Percentiles rank a stretch among this genome's conserved stretches.
Evolutionary conservation across 306 rosid species (phyloP).

Genomic region (Acacia melanoxylon): DNA sequence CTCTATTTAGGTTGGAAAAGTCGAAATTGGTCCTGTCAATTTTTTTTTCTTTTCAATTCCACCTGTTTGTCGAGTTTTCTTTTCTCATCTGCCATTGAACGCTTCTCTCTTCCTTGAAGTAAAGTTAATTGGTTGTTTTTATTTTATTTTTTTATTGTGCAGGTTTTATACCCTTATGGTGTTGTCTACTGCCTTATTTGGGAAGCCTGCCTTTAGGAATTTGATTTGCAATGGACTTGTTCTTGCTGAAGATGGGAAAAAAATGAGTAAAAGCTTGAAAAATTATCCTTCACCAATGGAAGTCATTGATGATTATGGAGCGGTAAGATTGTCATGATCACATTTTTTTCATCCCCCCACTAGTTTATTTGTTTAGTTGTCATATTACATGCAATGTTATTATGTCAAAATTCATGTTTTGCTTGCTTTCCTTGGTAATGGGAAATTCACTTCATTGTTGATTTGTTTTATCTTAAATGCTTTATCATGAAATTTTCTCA

Average conservation of each 20-base stretch:
- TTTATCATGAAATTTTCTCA: constrained; percentile 1
- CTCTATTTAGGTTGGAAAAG: no score
- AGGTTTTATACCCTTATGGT: constrained; percentile 99
- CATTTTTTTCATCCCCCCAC: not conserved
- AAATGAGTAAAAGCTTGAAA: constrained; percentile 95
- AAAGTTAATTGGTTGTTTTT: constrained; percentile 17
- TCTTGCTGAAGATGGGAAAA: constrained; percentile 93
- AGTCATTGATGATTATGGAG: constrained; percentile 82
- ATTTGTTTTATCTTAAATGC: not conserved
- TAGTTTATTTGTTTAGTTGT: not conserved
- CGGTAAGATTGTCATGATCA: constrained; percentile 55
- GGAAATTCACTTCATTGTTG: not conserved
- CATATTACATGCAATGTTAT: constrained; percentile 16
- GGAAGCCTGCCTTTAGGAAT: constrained; percentile 89
- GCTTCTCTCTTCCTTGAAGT: not conserved
- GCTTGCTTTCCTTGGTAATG: constrained; percentile 10
- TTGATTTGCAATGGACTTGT: constrained; percentile 98
- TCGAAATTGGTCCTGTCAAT: no score
- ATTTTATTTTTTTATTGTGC: constrained; percentile 37
- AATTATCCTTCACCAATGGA: constrained; percentile 93
- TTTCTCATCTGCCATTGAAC: no score
- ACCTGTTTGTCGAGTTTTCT: no score
- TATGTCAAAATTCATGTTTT: constrained; percentile 3
- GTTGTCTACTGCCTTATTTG: constrained; percentile 87
- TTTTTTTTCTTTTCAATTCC: no score